phyloP scores from a whole-genome alignment of 164 flowering plant genomes.

The Pachysandra terminalis region DNA sequence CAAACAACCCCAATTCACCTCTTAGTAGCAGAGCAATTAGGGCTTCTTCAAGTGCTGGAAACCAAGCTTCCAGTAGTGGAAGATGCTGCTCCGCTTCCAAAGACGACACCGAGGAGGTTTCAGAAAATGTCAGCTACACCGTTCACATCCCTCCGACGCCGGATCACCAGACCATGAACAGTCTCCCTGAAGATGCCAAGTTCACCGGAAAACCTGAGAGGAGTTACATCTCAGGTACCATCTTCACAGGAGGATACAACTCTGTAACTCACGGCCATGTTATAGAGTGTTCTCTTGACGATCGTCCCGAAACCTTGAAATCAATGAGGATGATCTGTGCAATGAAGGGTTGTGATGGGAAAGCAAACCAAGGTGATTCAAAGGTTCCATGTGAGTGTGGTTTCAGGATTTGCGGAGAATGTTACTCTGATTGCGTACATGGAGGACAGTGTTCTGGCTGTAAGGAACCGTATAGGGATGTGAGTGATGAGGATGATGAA shows the following conservation, averaged over 20 bases:
- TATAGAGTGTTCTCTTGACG: conserved; percentile 42
- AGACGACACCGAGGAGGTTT: conserved; percentile 31
- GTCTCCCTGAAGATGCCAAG: conserved; percentile 26
- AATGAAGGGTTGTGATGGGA: conserved; percentile 80
- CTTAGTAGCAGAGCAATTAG: conserved; percentile 31
- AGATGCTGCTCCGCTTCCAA: conserved; percentile 39
- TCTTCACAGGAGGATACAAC: conserved; percentile 81
- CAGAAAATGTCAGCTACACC: conserved; percentile 62
- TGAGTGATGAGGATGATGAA: conserved; percentile 28
- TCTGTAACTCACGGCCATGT: conserved; percentile 68
- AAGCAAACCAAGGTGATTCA: conserved; percentile 27
- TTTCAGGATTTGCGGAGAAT: conserved; percentile 67
- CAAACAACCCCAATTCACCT: conserved; percentile 64
- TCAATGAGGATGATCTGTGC: conserved; percentile 37
- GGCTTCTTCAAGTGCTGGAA: conserved; percentile 7
- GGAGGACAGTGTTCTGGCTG: conserved; percentile 78
- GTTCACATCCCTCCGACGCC: conserved; percentile 92
- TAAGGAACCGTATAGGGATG: conserved; percentile 57
- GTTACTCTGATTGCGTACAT: conserved; percentile 54
- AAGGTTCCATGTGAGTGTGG: conserved; percentile 63
- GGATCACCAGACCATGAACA: conserved; percentile 45
- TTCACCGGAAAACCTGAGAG: conserved; percentile 20
- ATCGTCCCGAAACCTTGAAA: conserved; percentile 12
- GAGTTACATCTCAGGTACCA: conserved; percentile 51
- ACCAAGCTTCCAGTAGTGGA: conserved; percentile 36